These are phyloP conservation scores for Calonectria hawksworthii DNA, from an alignment of 2,329 filamentous ascomycete genomes.

Conservation along the genomic window DNA sequence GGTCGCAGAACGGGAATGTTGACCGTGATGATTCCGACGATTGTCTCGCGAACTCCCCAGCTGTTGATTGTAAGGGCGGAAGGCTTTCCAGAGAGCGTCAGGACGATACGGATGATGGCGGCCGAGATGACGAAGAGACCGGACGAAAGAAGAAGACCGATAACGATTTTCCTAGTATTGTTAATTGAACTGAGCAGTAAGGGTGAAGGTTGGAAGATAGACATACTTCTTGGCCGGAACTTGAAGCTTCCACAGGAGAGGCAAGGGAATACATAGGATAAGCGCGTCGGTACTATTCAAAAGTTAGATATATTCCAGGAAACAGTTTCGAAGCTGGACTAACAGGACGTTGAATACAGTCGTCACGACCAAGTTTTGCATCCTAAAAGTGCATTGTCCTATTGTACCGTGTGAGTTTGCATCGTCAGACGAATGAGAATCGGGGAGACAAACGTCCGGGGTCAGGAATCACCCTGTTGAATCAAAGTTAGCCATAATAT, in stretches of 20 bases:
- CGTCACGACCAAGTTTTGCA: conserved; percentile 38
- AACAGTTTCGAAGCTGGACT: background rate
- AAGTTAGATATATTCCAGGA: background rate
- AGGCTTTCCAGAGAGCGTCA: conserved; percentile 39
- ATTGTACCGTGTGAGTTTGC: background rate
- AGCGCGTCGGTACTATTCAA: conserved; percentile 28
- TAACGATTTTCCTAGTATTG: conserved; percentile 39
- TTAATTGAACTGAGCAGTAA: background rate
- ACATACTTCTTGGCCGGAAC: conserved; percentile 38
- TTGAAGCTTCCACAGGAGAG: conserved; percentile 41
- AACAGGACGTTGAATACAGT: conserved; percentile 43
- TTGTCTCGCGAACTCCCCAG: conserved; percentile 49
- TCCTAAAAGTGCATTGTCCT: conserved; percentile 35
- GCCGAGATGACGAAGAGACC: conserved; percentile 46
- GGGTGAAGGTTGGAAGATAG: accelerated
- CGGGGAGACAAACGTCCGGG: conserved; percentile 32
- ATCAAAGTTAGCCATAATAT: background rate
- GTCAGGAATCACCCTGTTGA: conserved; percentile 32
- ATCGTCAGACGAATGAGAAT: background rate
- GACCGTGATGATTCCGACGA: conserved; percentile 57
- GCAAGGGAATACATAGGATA: conserved; percentile 39
- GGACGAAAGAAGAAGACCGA: conserved; percentile 43
- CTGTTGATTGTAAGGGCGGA: conserved; percentile 42
- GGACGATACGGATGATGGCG: conserved; percentile 39
- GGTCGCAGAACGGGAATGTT: conserved; percentile 43